Conservation (phyloP, 2,329 filamentous ascomycete genomes). For the Hypoxylon sp. region DNA sequence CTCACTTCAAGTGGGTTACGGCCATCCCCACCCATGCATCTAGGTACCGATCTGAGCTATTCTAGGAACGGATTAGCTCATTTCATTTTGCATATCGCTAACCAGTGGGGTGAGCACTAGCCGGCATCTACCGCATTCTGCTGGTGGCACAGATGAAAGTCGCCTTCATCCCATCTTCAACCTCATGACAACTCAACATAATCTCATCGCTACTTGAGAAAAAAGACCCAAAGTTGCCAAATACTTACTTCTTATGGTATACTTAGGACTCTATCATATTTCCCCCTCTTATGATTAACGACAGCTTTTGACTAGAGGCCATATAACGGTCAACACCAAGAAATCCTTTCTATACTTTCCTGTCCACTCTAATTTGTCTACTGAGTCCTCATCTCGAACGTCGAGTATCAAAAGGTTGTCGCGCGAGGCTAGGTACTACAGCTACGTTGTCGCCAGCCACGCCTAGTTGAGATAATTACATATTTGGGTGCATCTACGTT, state of each 20-base stretch:
- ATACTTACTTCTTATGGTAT: background rate
- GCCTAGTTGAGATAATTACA: background rate
- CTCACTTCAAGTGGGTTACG: conserved; percentile 1
- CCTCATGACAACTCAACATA: conserved; percentile 15
- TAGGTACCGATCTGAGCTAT: conserved; percentile 25
- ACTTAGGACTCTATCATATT: background rate
- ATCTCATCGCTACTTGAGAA: conserved; percentile 17
- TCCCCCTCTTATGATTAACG: background rate
- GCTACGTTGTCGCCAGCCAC: background rate
- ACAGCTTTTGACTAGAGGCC: background rate
- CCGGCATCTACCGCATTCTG: conserved; percentile 29
- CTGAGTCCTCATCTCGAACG: background rate
- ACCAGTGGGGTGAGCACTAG: conserved; percentile 18
- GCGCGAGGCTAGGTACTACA: background rate
- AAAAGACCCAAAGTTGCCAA: background rate
- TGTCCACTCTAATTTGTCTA: background rate
- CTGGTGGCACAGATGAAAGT: conserved; percentile 30
- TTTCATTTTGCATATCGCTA: conserved; percentile 32
- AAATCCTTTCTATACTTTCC: conserved; percentile 6
- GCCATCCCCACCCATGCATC: conserved; percentile 3
- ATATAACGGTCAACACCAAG: conserved; percentile 2
- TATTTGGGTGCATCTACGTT: background rate
- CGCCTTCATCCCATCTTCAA: conserved; percentile 36
- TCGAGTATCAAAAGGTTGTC: conserved; percentile 4
- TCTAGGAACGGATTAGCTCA: conserved; percentile 23